Evolutionary conservation across 768 basidiomycete species (phyloP).

Genomic region (Calocera cornea): DNA sequence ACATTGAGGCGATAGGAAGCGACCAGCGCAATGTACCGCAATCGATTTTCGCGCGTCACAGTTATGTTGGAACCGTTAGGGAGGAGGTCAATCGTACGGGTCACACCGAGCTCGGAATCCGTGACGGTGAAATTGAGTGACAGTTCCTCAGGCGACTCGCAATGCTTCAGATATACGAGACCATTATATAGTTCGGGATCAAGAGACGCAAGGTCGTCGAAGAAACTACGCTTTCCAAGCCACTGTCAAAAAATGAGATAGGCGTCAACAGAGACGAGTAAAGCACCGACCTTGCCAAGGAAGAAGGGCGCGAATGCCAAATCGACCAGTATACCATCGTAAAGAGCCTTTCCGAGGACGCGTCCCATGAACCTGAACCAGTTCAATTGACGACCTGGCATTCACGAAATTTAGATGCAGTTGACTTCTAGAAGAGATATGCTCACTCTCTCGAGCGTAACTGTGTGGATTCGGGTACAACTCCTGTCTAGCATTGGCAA

Average conservation of each 20-base stretch:
- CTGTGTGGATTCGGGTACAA: conserved; percentile 88
- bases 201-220: conserved; percentile 84
- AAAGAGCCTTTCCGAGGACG: conserved; percentile 90
- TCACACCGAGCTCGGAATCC: conserved; percentile 75
- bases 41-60: conserved; percentile 77
- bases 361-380: conserved; percentile 93
- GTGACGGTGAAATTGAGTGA: conserved; percentile 81
- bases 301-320: conserved; percentile 95
- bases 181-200: conserved; percentile 90
- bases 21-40: conserved; percentile 80
- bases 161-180: conserved; percentile 84
- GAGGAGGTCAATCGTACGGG: conserved; percentile 62
- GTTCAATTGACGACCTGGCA: conserved; percentile 55
- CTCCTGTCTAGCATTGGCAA: conserved; percentile 80
- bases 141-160: conserved; percentile 72
- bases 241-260: conserved; percentile 37
- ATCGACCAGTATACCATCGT: conserved; percentile 89
- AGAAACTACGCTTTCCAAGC: conserved; percentile 81
- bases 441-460: conserved; percentile 78
- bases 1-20: conserved; percentile 77
- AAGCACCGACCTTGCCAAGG: conserved; percentile 52
- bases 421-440: too few species aligned
- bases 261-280: neutral
- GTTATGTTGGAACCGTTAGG: conserved; percentile 68
- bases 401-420: neutral